Evolutionary conservation across 352 stramenopile genomes (phyloP), one percentile per base, ranked within the genome.

Genomic region (Phytophthora kernoviae): DNA sequence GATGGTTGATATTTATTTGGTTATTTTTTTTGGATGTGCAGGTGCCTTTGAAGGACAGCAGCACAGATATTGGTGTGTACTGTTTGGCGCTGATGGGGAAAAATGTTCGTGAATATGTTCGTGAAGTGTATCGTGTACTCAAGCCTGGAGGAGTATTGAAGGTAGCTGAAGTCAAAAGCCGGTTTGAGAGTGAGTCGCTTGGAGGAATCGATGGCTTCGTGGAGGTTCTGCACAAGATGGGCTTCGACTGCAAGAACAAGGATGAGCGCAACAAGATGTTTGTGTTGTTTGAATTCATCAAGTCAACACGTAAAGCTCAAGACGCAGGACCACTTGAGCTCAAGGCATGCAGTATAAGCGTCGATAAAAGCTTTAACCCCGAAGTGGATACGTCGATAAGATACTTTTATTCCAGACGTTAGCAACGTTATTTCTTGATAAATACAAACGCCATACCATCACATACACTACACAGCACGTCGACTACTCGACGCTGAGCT

Each of bases 51-150:
- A 39, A 74, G 1, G 68, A 98, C 57, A 75, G 73, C 48, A 90
- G 75, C 15, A 81, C 99, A 2, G 96, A 99, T 73, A 90, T 99
- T 51, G 96, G 75, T 14, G 88, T 99, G 14, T 99, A 99, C 71
- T 99, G 94, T 68, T 82, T 99, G 20, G 94, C 96, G 18, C 84
- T 99, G 22, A 99, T 99, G 98, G 98, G 97, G 20, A 99, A 94
- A 20, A 99, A 98, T 63, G 81, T 99, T 36, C 81, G 88, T 21
- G 96, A 99, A 62, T 99, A 99, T 79, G 70, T 99, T n/a, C 60
- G 89, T 15, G 98, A 99, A 75, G 97, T 91, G 8, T 75, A 96
- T 61, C 88, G 97, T 46, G 95, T 99, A 49, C 72, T 99, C 27
- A 98, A 97, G 54, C 73, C 88, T 39, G 82, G 87, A 58, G 97